Base-by-base conservation (phyloP, 192 early-diverging fungal species). In the Geranomyces michiganensis region DNA sequence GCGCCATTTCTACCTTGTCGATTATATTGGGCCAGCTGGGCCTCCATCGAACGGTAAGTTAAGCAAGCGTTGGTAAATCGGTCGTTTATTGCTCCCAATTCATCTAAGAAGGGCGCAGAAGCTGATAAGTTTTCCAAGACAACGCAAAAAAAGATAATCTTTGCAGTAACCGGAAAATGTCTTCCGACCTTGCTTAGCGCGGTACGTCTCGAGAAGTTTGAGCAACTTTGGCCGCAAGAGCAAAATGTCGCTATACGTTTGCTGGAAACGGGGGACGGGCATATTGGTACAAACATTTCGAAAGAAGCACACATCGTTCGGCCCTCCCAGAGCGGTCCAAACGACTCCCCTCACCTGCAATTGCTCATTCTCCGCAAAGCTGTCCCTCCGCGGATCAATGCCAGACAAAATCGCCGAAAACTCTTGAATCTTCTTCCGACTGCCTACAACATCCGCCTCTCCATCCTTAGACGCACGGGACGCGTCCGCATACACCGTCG, bases 221-320 rank as follows among this genome's bases (percentile, higher is more conserved):
- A 97, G 85, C 45, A 99, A 79, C 78, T 93, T 92, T 1, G 95
- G 94, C 47, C 94, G 78, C 62, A 96, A 73, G n/a, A 90, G 80
- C 56, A 96, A 72, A 9, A 94, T 90, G 1, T 86, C 82, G 56
- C 90, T 85, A 71, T 99, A 96, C 14, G 91, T 75, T 13, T 84
- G 80, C 72, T 78, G 44, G n/a, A 43, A 19, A 27, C n/a, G 27
- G 17, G 58, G 65, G 1, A 4, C 12, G 30, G n/a, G 62, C 14
- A 56, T n/a, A n/a, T n/a, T 10, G 24, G 55, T n/a, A 9, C 14
- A 56, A n/a, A n/a, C n/a, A n/a, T n/a, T n/a, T n/a, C n/a, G n/a
- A n/a, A 24, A 9, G 55, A 10, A 14, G 17, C 24, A 48, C 46
- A 3, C 24, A 75, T 4, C 6, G 56, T 58, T n/a, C n/a, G n/a